Conservation (phyloP, 2,329 filamentous ascomycete species). For the Colletotrichum phormii region DNA sequence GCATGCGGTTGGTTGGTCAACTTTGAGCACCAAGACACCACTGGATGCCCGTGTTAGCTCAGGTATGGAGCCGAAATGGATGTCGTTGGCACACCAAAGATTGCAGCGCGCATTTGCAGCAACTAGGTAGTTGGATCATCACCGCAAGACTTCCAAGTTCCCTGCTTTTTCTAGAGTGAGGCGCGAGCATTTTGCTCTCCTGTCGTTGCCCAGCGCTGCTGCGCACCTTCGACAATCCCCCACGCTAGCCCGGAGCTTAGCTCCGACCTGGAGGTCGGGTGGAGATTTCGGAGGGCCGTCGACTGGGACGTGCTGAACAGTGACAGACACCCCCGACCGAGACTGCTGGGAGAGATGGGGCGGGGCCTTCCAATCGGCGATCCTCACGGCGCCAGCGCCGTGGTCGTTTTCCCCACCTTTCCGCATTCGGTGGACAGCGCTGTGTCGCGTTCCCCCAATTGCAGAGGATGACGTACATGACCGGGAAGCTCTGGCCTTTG, state of each 20-base stretch:
- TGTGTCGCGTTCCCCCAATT: not conserved
- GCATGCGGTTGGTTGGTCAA: not conserved
- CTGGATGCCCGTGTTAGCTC: not conserved
- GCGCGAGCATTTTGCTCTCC: not conserved
- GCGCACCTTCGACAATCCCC: not conserved
- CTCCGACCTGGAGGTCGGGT: slow-evolving; percentile 3
- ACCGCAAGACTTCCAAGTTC: not conserved
- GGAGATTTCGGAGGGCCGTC: slow-evolving; percentile 7
- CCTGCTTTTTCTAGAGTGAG: not conserved
- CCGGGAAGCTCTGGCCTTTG: slow-evolving; percentile 26
- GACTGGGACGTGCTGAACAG: not conserved
- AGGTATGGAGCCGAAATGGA: not conserved
- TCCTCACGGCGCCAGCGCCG: not conserved
- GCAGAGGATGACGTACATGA: slow-evolving; percentile 32
- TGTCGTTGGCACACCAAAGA: not conserved
- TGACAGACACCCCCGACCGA: not conserved
- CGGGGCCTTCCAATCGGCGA: slow-evolving; percentile 20
- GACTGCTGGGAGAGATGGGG: not conserved
- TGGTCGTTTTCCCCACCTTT: not conserved
- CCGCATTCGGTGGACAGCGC: slow-evolving; percentile 13
- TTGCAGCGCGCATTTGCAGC: not conserved
- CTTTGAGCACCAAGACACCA: not conserved
- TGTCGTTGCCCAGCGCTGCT: not conserved
- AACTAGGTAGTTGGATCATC: not conserved
- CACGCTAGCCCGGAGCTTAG: slow-evolving; percentile 25